A percentile compares a stretch with the other conserved stretches of the same genome.
Conservation (phyloP, 1,139 yeast species). For the Barnettozyma hawaiiensis region DNA sequence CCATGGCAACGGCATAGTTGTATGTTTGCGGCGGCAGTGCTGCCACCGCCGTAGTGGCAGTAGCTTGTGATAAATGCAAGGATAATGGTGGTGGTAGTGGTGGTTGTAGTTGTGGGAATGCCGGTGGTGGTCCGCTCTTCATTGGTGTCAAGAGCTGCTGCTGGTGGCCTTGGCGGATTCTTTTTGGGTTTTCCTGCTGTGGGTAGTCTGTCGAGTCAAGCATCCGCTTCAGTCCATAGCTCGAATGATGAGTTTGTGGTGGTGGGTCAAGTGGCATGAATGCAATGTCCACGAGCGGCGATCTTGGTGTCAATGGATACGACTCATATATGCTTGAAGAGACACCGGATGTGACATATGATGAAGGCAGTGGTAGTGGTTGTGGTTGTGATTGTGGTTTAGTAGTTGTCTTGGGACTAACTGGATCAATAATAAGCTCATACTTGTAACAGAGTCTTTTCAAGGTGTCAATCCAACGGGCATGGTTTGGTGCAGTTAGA, state of each 20-base stretch:
- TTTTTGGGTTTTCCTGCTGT: not conserved
- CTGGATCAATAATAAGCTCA: constrained; percentile 8
- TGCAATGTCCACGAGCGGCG: constrained; percentile 14
- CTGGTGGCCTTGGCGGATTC: not conserved
- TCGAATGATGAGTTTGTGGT: not conserved
- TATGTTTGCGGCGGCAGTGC: not conserved
- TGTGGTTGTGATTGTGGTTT: too few relatives aligned
- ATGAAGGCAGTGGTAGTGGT: constrained; percentile 5
- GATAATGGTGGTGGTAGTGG: not conserved
- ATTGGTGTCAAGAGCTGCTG: not conserved
- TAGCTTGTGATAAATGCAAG: not conserved
- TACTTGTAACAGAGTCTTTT: constrained; percentile 8
- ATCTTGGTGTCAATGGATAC: constrained; percentile 21
- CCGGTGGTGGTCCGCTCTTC: not conserved
- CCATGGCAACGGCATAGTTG: not conserved
- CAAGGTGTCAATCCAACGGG: constrained; percentile 11
- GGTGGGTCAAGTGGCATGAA: not conserved
- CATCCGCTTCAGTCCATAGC: not conserved
- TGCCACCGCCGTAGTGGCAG: not conserved
- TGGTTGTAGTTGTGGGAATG: not conserved
- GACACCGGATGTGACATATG: not conserved
- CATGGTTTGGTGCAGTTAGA: constrained; percentile 9
- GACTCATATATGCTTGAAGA: not conserved
- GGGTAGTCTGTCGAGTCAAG: not conserved
- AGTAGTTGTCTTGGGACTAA: constrained; percentile 1